Percentiles rank a stretch among this genome's conserved stretches.
These are phyloP conservation scores for Coemansia sp. DNA, from an alignment of 192 early-diverging fungal genomes.

Conservation along the genomic window DNA sequence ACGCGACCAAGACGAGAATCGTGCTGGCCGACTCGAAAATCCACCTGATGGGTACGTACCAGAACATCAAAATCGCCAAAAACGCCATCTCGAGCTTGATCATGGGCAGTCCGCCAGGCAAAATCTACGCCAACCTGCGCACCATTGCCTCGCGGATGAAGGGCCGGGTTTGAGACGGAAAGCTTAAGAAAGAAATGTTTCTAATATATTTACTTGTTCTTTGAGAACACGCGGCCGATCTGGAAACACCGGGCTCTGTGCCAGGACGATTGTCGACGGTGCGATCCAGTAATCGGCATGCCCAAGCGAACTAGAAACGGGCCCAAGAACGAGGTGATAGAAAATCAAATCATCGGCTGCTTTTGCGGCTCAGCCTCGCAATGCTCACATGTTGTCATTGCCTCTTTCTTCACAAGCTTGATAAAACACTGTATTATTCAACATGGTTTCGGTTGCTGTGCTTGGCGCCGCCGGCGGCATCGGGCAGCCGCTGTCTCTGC, in stretches of 20 bases:
- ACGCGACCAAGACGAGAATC: slow-evolving; percentile 91
- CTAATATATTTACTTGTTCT: not conserved
- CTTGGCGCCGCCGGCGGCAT: slow-evolving; percentile 88
- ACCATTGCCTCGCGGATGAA: slow-evolving; percentile 87
- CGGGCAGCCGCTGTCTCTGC: slow-evolving; percentile 92
- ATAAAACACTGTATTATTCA: too few species aligned
- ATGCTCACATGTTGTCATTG: too few species aligned
- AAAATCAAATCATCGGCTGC: too few species aligned
- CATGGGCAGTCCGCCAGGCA: slow-evolving; percentile 92
- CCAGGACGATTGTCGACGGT: too few species aligned
- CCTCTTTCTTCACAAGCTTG: too few species aligned
- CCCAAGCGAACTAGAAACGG: too few species aligned
- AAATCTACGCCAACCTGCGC: slow-evolving; percentile 88
- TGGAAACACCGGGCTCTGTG: too few species aligned
- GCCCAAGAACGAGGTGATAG: too few species aligned
- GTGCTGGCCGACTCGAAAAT: slow-evolving; percentile 97
- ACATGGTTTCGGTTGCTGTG: slow-evolving; percentile 37
- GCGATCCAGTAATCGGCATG: too few species aligned
- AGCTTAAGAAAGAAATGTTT: not conserved
- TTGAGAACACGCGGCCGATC: not conserved
- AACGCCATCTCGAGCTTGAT: slow-evolving; percentile 90
- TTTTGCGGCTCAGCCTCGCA: too few species aligned
- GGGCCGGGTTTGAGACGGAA: slow-evolving; percentile 70
- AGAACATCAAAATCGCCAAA: slow-evolving; percentile 93
- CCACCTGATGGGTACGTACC: slow-evolving; percentile 91